A percentile compares a stretch with the other conserved stretches of the same genome.
phyloP scores from a whole-genome alignment of 176 grass and related monocot genomes.

The Raddia guianensis region DNA sequence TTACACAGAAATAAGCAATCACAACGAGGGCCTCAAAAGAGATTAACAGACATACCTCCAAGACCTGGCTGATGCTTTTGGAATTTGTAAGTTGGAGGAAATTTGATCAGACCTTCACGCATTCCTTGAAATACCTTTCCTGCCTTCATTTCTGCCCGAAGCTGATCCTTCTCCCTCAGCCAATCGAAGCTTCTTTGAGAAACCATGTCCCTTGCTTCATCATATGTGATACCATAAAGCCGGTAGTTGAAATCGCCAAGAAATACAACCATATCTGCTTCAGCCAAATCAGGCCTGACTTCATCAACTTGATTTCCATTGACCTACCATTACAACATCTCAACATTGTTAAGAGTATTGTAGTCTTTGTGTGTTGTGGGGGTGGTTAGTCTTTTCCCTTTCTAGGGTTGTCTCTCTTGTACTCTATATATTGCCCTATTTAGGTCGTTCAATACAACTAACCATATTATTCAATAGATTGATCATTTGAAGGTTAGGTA shows the following conservation, averaged over 20 bases:
- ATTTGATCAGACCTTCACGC: constrained; percentile 96
- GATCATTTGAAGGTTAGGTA: constrained; percentile 36
- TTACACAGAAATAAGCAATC: constrained; percentile 9
- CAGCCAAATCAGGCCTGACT: constrained; percentile 81
- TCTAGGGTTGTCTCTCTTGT: no score
- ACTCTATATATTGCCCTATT: no score
- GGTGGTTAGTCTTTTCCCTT: no score
- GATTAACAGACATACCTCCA: constrained; percentile 57
- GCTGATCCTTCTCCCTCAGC: constrained; percentile 97
- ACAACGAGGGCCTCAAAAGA: constrained; percentile 17
- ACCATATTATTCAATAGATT: neutral
- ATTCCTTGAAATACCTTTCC: constrained; percentile 99
- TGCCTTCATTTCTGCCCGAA: constrained; percentile 88
- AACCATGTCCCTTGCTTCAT: constrained; percentile 98
- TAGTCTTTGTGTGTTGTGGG: no score
- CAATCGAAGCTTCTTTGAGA: constrained; percentile 98
- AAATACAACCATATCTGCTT: constrained; percentile 92
- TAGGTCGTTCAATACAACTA: no score
- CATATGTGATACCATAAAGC: constrained; percentile 87
- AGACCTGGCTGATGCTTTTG: constrained; percentile 82
- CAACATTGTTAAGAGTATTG: constrained; percentile 31
- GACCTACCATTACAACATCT: constrained; percentile 59
- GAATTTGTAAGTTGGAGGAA: constrained; percentile 98
- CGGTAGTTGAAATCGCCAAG: constrained; percentile 99
- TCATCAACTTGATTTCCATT: constrained; percentile 79